Base-by-base conservation (phyloP, 345 rosid species). In the Cochlearia excelsa region DNA sequence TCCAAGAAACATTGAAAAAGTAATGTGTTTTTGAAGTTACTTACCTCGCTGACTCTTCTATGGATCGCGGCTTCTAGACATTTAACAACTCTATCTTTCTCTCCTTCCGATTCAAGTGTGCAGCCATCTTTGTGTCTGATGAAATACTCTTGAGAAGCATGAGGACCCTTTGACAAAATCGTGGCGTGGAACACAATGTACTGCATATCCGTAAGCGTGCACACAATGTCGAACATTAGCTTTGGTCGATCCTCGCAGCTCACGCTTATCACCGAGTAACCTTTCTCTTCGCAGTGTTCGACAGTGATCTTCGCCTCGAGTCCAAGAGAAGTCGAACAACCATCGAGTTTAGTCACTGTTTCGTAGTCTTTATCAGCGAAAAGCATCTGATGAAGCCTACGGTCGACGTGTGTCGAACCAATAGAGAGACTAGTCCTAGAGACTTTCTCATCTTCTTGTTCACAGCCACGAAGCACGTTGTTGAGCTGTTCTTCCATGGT, bases 121-220 rank as follows among this genome's bases (percentile, higher is more conserved):
- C 95, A 85, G n/a, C 98, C 98, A 45, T 91, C 98, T 84, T 79
- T 75, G 65, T 88, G 96, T 50, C 98, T 89, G 43, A 91, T 86
- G 69, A 77, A 91, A 67, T 84, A 91, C 79, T 91, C 98, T 84
- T 87, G 96, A 40, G 77, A 72, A 7, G 98, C 98, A 72, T 72
- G 71, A 50, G 95, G 86, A n/a, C 85, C 95, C 31, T 73, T 77
- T 0, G 98, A 87, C 4, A 84, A 76, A 48, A 88, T 83, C 44
- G 73, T 75, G 44, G 98, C 98, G 64, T 88, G 98, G 51, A 86
- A 92, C 66, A 92, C 96, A 59, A 86, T 93, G 69, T 92, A 92
- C 30, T 92, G 95, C 98, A 88, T 86, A 51, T 92, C 98, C 6
- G 98, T 92, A 37, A 92, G 84, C 27, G 98, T 92, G 83, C 95